These are phyloP conservation scores for Galerina marginata DNA, from an alignment of 768 basidiomycete species.

Conservation along the genomic window DNA sequence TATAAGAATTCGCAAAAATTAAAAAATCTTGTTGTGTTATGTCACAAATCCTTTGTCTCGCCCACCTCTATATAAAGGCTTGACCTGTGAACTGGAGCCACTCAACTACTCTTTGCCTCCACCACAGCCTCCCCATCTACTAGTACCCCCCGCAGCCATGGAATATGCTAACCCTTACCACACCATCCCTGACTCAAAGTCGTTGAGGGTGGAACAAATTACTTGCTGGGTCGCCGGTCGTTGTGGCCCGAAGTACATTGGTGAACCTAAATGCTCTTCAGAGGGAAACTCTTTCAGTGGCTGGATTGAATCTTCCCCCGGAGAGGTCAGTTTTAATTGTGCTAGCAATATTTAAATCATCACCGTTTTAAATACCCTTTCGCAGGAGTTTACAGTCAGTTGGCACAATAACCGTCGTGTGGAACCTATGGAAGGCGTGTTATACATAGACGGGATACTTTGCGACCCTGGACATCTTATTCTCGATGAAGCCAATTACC, in stretches of 20 bases:
- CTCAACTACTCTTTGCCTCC: background rate
- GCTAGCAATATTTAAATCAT: background rate
- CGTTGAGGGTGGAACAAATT: background rate
- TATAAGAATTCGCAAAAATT: no score
- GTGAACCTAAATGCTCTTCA: background rate
- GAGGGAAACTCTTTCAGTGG: conserved; percentile 3
- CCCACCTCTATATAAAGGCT: no score
- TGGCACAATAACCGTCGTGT: conserved; percentile 29
- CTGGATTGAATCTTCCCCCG: conserved; percentile 12
- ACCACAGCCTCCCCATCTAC: background rate
- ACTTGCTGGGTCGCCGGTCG: conserved; percentile 11
- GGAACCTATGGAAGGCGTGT: conserved; percentile 25
- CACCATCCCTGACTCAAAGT: background rate
- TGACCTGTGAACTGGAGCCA: background rate
- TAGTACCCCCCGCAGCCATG: background rate
- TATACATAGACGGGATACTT: conserved; percentile 30
- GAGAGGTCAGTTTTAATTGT: background rate
- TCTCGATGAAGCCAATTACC: conserved; percentile 26
- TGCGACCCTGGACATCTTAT: conserved; percentile 32
- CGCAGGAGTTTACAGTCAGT: conserved; percentile 32
- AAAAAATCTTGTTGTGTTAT: no score
- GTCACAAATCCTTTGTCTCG: no score
- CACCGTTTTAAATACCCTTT: background rate
- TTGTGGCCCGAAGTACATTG: conserved; percentile 3
- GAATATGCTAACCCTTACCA: conserved; percentile 4